Conservation (phyloP, 1,284 basidiomycete genomes). For the Ceratobasidium sp. region DNA sequence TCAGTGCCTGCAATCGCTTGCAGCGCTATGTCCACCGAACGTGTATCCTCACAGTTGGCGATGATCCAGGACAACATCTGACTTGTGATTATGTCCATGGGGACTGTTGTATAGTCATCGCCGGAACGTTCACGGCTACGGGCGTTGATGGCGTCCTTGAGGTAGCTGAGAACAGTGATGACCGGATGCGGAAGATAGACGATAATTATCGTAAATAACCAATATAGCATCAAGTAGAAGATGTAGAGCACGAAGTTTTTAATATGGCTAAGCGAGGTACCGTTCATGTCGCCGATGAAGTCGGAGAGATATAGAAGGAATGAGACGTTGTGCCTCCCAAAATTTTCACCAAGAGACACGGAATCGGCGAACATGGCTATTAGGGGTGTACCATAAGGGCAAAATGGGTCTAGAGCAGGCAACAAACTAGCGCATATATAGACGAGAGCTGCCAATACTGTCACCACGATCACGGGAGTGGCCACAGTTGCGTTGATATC, state of each 20-base stretch:
- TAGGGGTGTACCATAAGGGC: not conserved
- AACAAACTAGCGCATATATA: not conserved
- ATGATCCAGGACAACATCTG: conserved; percentile 1
- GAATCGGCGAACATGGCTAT: not conserved
- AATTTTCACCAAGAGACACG: too few species aligned
- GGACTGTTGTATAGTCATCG: not conserved
- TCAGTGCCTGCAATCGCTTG: conserved; percentile 2
- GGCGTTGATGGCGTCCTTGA: not conserved
- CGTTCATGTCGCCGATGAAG: too few species aligned
- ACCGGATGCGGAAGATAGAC: too few species aligned
- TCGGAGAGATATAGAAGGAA: not conserved
- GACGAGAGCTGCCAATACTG: not conserved
- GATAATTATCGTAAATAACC: too few species aligned
- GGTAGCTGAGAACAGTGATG: too few species aligned
- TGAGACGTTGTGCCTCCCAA: not conserved
- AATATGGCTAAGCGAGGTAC: too few species aligned
- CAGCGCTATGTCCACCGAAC: conserved; percentile 1
- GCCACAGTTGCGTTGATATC: not conserved
- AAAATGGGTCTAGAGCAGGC: not conserved
- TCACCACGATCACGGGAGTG: not conserved
- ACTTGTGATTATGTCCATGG: conserved; percentile 8
- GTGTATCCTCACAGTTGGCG: conserved; percentile 9
- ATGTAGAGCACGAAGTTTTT: too few species aligned
- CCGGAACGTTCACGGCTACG: not conserved
- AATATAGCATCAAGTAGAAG: too few species aligned